Percentiles rank a stretch among this genome's conserved stretches.
Conservation (phyloP, 1,139 yeast species). For the Sugiyamaella sp. region DNA sequence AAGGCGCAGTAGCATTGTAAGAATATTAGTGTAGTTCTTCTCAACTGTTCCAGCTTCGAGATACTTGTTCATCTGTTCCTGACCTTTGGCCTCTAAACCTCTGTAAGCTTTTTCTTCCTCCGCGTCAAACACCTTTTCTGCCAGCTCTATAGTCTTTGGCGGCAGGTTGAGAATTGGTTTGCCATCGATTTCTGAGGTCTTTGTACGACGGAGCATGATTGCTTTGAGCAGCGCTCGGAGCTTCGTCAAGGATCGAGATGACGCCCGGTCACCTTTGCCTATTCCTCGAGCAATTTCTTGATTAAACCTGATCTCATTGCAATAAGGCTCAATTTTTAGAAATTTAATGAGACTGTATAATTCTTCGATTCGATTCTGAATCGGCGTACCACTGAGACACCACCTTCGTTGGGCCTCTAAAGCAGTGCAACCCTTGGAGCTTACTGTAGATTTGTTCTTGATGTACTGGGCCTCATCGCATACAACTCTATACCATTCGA, state of each 20-base stretch:
- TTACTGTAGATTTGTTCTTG: constrained; percentile 69
- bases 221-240: constrained; percentile 78
- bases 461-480: constrained; percentile 92
- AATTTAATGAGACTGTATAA: constrained; percentile 76
- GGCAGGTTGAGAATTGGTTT: constrained; percentile 72
- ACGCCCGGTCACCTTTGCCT: constrained; percentile 40
- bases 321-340: constrained; percentile 58
- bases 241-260: constrained; percentile 54
- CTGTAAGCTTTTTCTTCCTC: constrained; percentile 60
- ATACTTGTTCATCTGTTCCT: constrained; percentile 57
- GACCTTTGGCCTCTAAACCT: constrained; percentile 61
- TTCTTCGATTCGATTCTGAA: constrained; percentile 85
- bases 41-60: constrained; percentile 43
- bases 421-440: constrained; percentile 67
- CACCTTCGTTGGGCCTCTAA: constrained; percentile 61
- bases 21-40: constrained; percentile 57
- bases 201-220: constrained; percentile 77
- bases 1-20: constrained; percentile 73
- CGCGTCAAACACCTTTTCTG: constrained; percentile 54
- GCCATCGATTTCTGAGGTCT: constrained; percentile 75
- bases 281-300: constrained; percentile 63
- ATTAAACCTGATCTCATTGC: constrained; percentile 56
- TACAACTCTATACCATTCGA: constrained; percentile 66
- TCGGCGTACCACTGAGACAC: constrained; percentile 93
- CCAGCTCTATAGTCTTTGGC: constrained; percentile 55